Evolutionary conservation across 768 basidiomycete species (phyloP), one percentile per base, ranked within the genome.

Genomic region (Glaciozyma antarctica): DNA sequence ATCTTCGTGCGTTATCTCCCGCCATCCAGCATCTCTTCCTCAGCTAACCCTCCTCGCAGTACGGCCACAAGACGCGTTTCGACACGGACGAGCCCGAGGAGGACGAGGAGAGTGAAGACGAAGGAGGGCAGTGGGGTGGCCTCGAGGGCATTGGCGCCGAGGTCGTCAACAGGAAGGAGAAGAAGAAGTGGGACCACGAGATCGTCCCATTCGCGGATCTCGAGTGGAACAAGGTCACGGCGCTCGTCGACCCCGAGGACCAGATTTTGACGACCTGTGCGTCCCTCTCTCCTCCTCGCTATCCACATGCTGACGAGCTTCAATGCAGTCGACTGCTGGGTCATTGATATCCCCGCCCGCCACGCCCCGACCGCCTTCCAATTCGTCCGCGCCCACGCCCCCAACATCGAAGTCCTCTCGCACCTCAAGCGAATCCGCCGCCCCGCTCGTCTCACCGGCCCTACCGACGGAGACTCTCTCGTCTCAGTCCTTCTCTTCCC

Each of bases 31-130:
- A 41, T 10, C 38, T 13, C 5, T 41, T 10, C 38, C 13, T 12
- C 38, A 2, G 38, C 38, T 41, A 15, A 41, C 38, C 12, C 38
- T 41, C 13, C 38, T 10, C 13, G 38, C 38, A 41, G 38, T 87
- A 89, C 72, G 86, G 84, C 4, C 82, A 82, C 58, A 47, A 61
- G 26, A 67, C 72, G 16, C 53, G 58, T 19, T 75, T 71, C 62
- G 68, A 59, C 9, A 59, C n/a, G 17, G 67, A 19, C 13, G 49
- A 28, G 41, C 43, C 28, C 5, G 61, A 64, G 19, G 49, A 34
- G 26, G 62, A 58, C 8, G 63, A 30, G 24, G 58, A 67, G 30
- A 44, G 24, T 22, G 60, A n/a, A 4, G 63, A 68, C 48, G 65
- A 66, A 13, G 64, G 55, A 41, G 38, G 38, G 54, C 48, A 52